A percentile compares a stretch with the other conserved stretches of the same genome.
Conservation (phyloP, 495 filamentous ascomycete genomes). For the Tuber calosporum region DNA sequence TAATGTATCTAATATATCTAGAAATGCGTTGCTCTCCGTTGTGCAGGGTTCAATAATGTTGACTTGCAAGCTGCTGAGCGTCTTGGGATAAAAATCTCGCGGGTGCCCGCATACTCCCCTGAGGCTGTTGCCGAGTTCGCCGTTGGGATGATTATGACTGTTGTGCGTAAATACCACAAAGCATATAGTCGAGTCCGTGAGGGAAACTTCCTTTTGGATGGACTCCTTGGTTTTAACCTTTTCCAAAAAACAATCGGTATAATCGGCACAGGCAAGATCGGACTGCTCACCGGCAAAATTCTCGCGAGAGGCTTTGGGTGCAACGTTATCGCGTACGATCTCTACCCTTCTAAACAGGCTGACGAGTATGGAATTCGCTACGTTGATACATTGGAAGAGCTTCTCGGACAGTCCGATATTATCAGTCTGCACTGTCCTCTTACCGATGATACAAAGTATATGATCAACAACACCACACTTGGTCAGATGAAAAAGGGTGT, state of each 20-base stretch:
- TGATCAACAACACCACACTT: conserved; percentile 54
- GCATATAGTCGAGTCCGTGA: conserved; percentile 66
- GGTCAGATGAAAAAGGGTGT: conserved; percentile 54
- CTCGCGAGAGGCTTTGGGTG: conserved; percentile 59
- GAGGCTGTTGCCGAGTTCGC: conserved; percentile 69
- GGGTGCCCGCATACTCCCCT: conserved; percentile 62
- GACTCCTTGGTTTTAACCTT: conserved; percentile 56
- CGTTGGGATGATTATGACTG: conserved; percentile 58
- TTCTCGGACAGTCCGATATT: conserved; percentile 54
- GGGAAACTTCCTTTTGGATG: conserved; percentile 62
- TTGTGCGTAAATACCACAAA: conserved; percentile 64
- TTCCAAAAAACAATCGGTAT: conserved; percentile 56
- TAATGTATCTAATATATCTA: conserved; percentile 1
- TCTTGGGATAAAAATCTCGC: conserved; percentile 58
- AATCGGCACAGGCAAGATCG: conserved; percentile 53
- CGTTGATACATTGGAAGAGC: conserved; percentile 48
- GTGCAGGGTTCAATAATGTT: conserved; percentile 66
- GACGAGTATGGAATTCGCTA: conserved; percentile 52
- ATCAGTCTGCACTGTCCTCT: conserved; percentile 62
- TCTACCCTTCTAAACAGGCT: conserved; percentile 46
- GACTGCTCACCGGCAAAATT: conserved; percentile 49
- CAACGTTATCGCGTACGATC: conserved; percentile 54
- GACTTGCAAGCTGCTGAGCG: conserved; percentile 52
- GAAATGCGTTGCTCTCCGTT: conserved; percentile 50
- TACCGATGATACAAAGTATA: conserved; percentile 52